Conservation (phyloP, 2,329 filamentous ascomycete genomes). For the Zymoseptoria passerinii region DNA sequence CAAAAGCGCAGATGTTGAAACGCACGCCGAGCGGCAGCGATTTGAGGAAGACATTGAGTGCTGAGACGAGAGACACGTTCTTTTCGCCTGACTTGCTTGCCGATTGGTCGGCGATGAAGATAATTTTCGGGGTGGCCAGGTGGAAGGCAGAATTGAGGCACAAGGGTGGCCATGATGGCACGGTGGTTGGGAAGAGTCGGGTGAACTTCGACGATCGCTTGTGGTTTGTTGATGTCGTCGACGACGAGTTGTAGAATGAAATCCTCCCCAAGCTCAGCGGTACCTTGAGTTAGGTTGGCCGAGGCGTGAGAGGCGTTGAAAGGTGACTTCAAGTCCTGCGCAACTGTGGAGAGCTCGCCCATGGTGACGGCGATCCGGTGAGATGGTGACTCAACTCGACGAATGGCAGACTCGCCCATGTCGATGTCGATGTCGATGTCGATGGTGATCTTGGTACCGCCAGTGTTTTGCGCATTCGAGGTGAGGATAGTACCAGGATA, state of each 20-base stretch:
- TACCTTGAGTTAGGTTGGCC: slow-evolving; percentile 49
- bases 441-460: slow-evolving; percentile 47
- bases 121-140: slow-evolving; percentile 49
- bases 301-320: slow-evolving; percentile 54
- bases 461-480: slow-evolving; percentile 19
- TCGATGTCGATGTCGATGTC: slow-evolving; percentile 53
- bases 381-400: slow-evolving; percentile 56
- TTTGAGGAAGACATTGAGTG: slow-evolving; percentile 56
- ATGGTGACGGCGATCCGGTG: slow-evolving; percentile 60
- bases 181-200: slow-evolving; percentile 52
- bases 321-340: slow-evolving; percentile 30
- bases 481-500: slow-evolving; percentile 34
- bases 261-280: slow-evolving; percentile 51
- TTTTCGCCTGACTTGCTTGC: slow-evolving; percentile 52
- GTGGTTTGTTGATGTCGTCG: slow-evolving; percentile 52
- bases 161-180: slow-evolving; percentile 62
- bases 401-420: slow-evolving; percentile 50
- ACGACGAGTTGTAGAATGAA: slow-evolving; percentile 59
- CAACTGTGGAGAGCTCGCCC: slow-evolving; percentile 46
- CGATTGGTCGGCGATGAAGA: slow-evolving; percentile 65
- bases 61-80: slow-evolving; percentile 47
- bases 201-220: slow-evolving; percentile 59
- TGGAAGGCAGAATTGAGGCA: slow-evolving; percentile 28
- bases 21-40: slow-evolving; percentile 55
- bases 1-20: slow-evolving; percentile 66